phyloP scores from a whole-genome alignment of 345 rosid genomes.

The Syzygium jambos region DNA sequence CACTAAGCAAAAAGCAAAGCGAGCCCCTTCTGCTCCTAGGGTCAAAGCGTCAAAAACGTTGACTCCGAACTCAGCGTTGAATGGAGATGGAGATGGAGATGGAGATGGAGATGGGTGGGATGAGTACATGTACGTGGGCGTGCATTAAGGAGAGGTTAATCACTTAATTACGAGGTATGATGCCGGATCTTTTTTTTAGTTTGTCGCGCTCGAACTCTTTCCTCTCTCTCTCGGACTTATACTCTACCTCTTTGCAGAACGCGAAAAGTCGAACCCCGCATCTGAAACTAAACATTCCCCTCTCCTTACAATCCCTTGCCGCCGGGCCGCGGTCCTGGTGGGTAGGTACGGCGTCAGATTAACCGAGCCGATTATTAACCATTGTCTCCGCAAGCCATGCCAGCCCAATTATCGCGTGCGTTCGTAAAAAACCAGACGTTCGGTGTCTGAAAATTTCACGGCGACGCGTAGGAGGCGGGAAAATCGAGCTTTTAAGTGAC shows the following conservation, averaged over 20 bases:
- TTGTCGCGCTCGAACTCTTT: too few relatives aligned
- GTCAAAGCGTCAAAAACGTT: not conserved
- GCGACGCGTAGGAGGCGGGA: fast-evolving
- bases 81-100: not conserved
- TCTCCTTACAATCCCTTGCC: too few relatives aligned
- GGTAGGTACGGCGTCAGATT: not conserved
- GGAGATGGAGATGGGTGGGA: not conserved
- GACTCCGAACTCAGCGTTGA: not conserved
- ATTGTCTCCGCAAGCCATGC: not conserved
- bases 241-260: too few relatives aligned
- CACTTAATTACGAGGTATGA: not conserved
- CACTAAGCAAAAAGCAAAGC: too few relatives aligned
- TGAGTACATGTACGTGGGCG: not conserved
- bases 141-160: not conserved
- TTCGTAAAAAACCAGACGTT: fast-evolving
- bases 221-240: too few relatives aligned
- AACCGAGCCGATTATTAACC: not conserved
- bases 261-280: too few relatives aligned
- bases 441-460: too few relatives aligned
- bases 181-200: too few relatives aligned
- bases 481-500: not conserved
- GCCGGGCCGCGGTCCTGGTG: too few relatives aligned
- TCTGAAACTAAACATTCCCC: too few relatives aligned
- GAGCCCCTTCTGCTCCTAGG: not conserved
- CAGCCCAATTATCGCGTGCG: too few relatives aligned